A percentile compares a stretch with the other conserved stretches of the same genome.
Evolutionary conservation across 441 rosid species (phyloP).

Genomic region (Populus hybrid): DNA sequence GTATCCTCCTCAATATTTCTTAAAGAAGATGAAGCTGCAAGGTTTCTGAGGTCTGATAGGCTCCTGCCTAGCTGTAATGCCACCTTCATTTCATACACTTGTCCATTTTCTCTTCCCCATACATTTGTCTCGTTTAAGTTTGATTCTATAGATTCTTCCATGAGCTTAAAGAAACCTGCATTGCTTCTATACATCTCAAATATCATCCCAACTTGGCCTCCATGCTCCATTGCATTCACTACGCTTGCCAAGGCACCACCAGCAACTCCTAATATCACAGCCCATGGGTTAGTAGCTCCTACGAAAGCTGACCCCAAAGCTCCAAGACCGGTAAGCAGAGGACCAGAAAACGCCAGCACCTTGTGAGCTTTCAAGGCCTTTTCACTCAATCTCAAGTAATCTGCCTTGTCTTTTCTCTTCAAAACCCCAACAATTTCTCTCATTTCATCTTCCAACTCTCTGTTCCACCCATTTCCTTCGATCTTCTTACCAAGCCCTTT

Average conservation of each 20-base stretch:
- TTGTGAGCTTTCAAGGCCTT: slow-evolving; percentile 23
- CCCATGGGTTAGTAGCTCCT: slow-evolving; percentile 20
- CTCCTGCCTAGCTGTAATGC: slow-evolving; percentile 41
- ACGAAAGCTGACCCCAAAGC: slow-evolving; percentile 26
- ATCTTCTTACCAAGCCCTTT: neutral
- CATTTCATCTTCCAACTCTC: slow-evolving; percentile 26
- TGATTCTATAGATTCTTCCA: slow-evolving; percentile 33
- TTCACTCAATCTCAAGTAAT: slow-evolving; percentile 21
- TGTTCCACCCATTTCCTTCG: slow-evolving; percentile 26
- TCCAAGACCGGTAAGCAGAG: slow-evolving; percentile 22
- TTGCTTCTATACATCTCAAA: slow-evolving; percentile 32
- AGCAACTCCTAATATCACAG: slow-evolving; percentile 15
- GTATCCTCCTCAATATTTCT: neutral
- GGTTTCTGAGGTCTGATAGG: slow-evolving; percentile 30
- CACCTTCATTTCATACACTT: slow-evolving; percentile 25
- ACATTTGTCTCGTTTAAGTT: slow-evolving; percentile 19
- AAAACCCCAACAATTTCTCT: slow-evolving; percentile 20
- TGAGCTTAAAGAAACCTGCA: slow-evolving; percentile 33
- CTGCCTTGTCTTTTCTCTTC: slow-evolving; percentile 31
- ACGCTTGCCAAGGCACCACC: slow-evolving; percentile 29
- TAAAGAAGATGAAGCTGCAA: slow-evolving; percentile 18
- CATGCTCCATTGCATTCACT: slow-evolving; percentile 31
- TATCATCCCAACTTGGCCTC: slow-evolving; percentile 35
- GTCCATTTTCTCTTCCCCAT: slow-evolving; percentile 24
- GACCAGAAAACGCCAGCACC: slow-evolving; percentile 31